phyloP scores from a whole-genome alignment of 1,139 yeast species.

The Taphrina pruni region DNA sequence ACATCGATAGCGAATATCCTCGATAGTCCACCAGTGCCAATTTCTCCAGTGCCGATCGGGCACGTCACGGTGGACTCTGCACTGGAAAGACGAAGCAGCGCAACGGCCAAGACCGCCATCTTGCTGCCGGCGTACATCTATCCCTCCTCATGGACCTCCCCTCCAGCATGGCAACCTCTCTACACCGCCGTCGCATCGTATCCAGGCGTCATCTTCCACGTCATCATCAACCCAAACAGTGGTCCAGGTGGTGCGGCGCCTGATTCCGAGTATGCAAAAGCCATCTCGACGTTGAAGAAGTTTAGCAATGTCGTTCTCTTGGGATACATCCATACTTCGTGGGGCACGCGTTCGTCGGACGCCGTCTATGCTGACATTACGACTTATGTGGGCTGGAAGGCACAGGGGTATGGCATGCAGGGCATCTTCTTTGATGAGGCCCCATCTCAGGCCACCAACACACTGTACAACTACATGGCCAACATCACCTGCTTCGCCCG shows the following conservation, averaged over 20 bases:
- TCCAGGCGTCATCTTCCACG: constrained; percentile 26
- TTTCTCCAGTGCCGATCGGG: constrained; percentile 2
- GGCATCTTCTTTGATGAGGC: constrained; percentile 34
- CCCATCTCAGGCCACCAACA: background rate
- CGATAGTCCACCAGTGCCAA: background rate
- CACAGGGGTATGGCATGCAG: constrained; percentile 12
- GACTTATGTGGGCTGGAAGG: constrained; percentile 4
- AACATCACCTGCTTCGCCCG: constrained; percentile 27
- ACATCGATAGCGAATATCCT: background rate
- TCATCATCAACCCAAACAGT: constrained; percentile 29
- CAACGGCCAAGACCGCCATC: constrained; percentile 22
- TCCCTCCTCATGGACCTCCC: constrained; percentile 20
- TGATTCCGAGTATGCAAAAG: constrained; percentile 8
- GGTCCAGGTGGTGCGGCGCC: constrained; percentile 26
- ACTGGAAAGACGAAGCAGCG: constrained; percentile 18
- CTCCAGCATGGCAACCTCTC: constrained; percentile 28
- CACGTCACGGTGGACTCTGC: constrained; percentile 1
- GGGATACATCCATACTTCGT: constrained; percentile 23
- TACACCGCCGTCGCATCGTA: constrained; percentile 8
- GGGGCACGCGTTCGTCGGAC: constrained; percentile 15
- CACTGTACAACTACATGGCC: constrained; percentile 26
- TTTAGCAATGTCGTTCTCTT: constrained; percentile 18
- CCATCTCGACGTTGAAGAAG: constrained; percentile 13
- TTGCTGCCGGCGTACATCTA: constrained; percentile 28
- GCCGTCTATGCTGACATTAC: constrained; percentile 14